These are phyloP conservation scores for Candida buenavistaensis DNA, from an alignment of 1,139 yeast species.

Conservation along the genomic window DNA sequence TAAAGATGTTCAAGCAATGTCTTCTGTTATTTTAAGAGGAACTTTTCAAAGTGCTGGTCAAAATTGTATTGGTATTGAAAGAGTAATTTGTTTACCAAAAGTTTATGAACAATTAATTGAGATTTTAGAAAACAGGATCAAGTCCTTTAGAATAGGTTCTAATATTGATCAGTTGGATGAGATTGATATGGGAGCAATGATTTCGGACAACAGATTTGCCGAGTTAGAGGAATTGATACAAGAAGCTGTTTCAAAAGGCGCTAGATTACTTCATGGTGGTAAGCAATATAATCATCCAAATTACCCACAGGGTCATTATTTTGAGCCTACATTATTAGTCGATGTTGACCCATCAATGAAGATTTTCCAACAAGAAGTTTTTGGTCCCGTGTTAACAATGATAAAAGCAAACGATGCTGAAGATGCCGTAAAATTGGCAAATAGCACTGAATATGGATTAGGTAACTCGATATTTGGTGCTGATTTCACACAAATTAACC, in stretches of 20 bases:
- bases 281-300: slow-evolving; percentile 77
- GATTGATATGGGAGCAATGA: slow-evolving; percentile 95
- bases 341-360: slow-evolving; percentile 79
- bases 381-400: slow-evolving; percentile 85
- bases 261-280: slow-evolving; percentile 78
- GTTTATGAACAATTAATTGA: slow-evolving; percentile 63
- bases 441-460: slow-evolving; percentile 84
- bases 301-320: slow-evolving; percentile 93
- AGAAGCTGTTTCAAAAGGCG: slow-evolving; percentile 82
- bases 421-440: slow-evolving; percentile 77
- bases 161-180: slow-evolving; percentile 87
- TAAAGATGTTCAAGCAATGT: slow-evolving; percentile 54
- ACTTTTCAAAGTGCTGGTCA: slow-evolving; percentile 97
- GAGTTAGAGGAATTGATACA: slow-evolving; percentile 62
- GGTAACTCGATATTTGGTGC: slow-evolving; percentile 89
- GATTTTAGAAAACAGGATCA: slow-evolving; percentile 58
- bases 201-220: slow-evolving; percentile 72
- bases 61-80: slow-evolving; percentile 94
- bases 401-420: slow-evolving; percentile 66
- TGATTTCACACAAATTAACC: slow-evolving; percentile 53
- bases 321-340: slow-evolving; percentile 80
- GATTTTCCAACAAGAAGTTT: slow-evolving; percentile 86
- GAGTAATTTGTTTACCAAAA: slow-evolving; percentile 75
- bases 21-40: slow-evolving; percentile 88
- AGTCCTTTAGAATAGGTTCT: slow-evolving; percentile 73